Percentiles rank a stretch among this genome's conserved stretches.
These are phyloP conservation scores for Grosmannia serpens DNA, from an alignment of 2,329 filamentous ascomycete genomes.

Conservation along the genomic window DNA sequence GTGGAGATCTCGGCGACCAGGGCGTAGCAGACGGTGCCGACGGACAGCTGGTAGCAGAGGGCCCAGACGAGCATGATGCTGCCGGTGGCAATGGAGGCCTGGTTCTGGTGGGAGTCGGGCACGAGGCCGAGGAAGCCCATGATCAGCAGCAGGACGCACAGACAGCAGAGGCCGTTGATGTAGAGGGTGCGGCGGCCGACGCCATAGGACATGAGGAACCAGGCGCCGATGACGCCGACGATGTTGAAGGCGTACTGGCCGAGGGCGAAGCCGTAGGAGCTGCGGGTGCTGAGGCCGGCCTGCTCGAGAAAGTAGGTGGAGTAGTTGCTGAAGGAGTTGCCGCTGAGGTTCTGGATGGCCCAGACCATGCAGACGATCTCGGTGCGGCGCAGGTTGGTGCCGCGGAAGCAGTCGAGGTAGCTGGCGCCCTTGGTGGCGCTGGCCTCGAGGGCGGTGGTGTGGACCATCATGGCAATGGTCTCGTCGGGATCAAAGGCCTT, in stretches of 20 bases:
- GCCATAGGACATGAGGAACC: slow-evolving; percentile 65
- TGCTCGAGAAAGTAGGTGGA: slow-evolving; percentile 53
- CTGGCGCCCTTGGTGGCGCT: slow-evolving; percentile 55
- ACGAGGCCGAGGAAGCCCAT: slow-evolving; percentile 77
- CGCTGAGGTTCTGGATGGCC: slow-evolving; percentile 52
- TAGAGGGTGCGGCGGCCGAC: slow-evolving; percentile 68
- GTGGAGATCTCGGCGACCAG: slow-evolving; percentile 78
- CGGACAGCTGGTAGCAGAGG: slow-evolving; percentile 72
- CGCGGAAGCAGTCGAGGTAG: slow-evolving; percentile 77
- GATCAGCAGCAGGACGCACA: slow-evolving; percentile 67
- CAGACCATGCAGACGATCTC: slow-evolving; percentile 55
- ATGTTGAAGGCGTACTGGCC: slow-evolving; percentile 63
- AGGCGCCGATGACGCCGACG: slow-evolving; percentile 69
- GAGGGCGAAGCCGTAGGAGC: slow-evolving; percentile 49
- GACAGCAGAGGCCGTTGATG: slow-evolving; percentile 59
- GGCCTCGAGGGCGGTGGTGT: slow-evolving; percentile 73
- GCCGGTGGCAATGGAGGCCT: slow-evolving; percentile 66
- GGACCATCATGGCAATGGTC: slow-evolving; percentile 84
- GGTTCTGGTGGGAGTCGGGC: slow-evolving; percentile 42
- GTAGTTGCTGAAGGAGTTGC: slow-evolving; percentile 54
- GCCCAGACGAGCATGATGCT: slow-evolving; percentile 77
- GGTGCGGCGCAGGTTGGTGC: slow-evolving; percentile 65
- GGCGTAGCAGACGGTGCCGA: slow-evolving; percentile 83
- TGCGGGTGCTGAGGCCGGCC: slow-evolving; percentile 39
- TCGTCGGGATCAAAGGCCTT: slow-evolving; percentile 61